Evolutionary conservation across 1,284 basidiomycete species (phyloP), one percentile per base, ranked within the genome.

Genomic region (Pseudomicrostroma phylloplanum): DNA sequence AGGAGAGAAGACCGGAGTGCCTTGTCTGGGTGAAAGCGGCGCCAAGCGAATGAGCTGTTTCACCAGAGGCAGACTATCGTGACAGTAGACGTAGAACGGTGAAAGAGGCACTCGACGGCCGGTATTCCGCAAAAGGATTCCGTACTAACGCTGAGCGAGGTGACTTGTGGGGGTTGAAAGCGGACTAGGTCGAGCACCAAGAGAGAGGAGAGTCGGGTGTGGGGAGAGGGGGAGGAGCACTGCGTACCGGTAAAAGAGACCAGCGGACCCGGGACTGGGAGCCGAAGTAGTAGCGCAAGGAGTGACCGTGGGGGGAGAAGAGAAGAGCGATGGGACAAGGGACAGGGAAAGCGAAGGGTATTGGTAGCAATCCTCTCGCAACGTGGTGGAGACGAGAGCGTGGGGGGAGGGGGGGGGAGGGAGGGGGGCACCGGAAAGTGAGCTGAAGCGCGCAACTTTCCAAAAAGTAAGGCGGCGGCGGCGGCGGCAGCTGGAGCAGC

Each of bases 11-110:
- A 4, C 12, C 17, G 43, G 43, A 48, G 43, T 48, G 17, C 17
- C 21, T 17, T 3, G 3, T 21, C 43, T 48, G 15, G 3, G 43
- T 21, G 15, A 21, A 48, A 48, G n/a, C 43, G 21, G 43, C 43
- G 43, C 21, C 43, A 48, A 48, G 43, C 43, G 43, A 48, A 17
- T 48, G 43, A 48, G 43, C 43, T 48, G 43, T 48, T 48, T 21
- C 17, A 48, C 3, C 17, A 21, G 17, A n/a, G 43, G 43, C 15
- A 21, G 43, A 48, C 17, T 17, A 48, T 21, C 15, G 21, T 17
- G 43, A 48, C 17, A 21, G 15, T 4, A 6, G 43, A n/a, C 21
- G 43, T 4, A 12, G 17, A 21, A 48, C 6, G 4, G 43, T 17
- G 21, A 17, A 12, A 48, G 43, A 13, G 43, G 30, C 30, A 9